Base-by-base conservation (phyloP, 495 filamentous ascomycete species). In the Penicillium macrosclerotiorum region DNA sequence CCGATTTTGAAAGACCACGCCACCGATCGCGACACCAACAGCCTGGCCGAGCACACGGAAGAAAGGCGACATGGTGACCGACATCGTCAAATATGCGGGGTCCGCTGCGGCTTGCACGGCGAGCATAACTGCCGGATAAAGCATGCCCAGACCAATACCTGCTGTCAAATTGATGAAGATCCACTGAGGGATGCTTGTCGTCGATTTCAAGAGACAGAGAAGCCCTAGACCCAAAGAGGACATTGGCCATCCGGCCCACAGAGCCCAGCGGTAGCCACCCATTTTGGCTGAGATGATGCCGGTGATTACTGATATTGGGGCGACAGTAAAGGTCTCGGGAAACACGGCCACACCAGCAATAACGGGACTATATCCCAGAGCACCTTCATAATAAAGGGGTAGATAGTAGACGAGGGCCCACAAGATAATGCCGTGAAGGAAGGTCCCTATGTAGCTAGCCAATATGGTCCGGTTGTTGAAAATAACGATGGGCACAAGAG, bases 11-110 rank as follows among this genome's bases (percentile, higher is more conserved):
- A 52, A 42, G 3, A 72, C 56, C 17, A 64, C 65, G 16, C 72
- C 69, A 5, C 73, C 74, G 24, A 76, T 55, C 3, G 72, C 68
- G 7, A 76, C 65, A 4, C 74, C 73, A 13, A 76, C 18, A 3
- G 63, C 59, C 32, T 73, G 67, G n/a, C 74, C 74, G 22, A 72
- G 45, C 2, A 57, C 59, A 3, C 74, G 67, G 41, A 72, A 55
- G 57, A 76, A 75, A 6, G 57, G 58, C 34, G 63, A 67, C 52
- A 71, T 69, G 27, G 57, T 64, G 1, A 65, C 63, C 1, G 71
- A 69, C 30, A 68, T 66, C 2, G 61, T 61, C 19, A 64, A 53
- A 24, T 70, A 48, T 24, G 54, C 44, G 27, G 54, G 51, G n/a
- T 48, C 49, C 1, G 62, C 52, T 7, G 68, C 42, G 5, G 74